These are phyloP conservation scores for Saksenaea oblongispora DNA, from an alignment of 371 early-diverging fungal species.

Conservation along the genomic window DNA sequence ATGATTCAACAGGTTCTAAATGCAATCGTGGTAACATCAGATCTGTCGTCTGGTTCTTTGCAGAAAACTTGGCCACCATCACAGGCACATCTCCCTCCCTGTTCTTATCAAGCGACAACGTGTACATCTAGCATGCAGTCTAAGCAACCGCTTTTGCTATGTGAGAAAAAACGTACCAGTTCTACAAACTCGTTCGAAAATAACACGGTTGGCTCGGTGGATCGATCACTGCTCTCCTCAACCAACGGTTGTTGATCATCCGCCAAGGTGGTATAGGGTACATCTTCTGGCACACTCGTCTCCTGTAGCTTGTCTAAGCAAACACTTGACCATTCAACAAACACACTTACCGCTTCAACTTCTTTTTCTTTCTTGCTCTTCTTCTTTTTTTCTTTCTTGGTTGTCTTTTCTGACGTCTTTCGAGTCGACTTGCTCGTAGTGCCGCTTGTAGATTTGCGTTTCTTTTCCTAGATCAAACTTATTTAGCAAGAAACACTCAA, in stretches of 20 bases:
- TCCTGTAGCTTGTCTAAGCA: neutral
- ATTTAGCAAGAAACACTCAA: slow-evolving; percentile 13
- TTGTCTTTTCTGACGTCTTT: slow-evolving; percentile 20
- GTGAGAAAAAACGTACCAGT: neutral
- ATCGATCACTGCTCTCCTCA: neutral
- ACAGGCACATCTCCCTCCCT: slow-evolving; percentile 4
- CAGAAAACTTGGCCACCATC: slow-evolving; percentile 14
- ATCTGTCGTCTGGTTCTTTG: slow-evolving; percentile 23
- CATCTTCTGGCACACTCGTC: neutral
- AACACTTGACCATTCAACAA: neutral
- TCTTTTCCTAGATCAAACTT: neutral
- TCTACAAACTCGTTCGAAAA: neutral
- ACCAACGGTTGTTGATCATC: slow-evolving; percentile 19
- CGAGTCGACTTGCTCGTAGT: slow-evolving; percentile 7
- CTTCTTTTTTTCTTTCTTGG: slow-evolving; percentile 30
- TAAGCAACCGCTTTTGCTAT: neutral
- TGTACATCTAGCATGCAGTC: slow-evolving; percentile 7
- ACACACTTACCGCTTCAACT: slow-evolving; percentile 1
- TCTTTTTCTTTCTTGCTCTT: slow-evolving; percentile 23
- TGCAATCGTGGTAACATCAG: slow-evolving; percentile 30
- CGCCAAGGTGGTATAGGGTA: slow-evolving; percentile 1
- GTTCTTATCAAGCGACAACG: slow-evolving; percentile 9
- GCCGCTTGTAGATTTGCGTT: slow-evolving; percentile 9
- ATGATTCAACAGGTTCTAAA: slow-evolving; percentile 35
- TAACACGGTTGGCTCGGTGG: neutral